A percentile compares a stretch with the other conserved stretches of the same genome.
Evolutionary conservation across 192 early-diverging fungal species (phyloP).

Genomic region (Coemansia sp.): DNA sequence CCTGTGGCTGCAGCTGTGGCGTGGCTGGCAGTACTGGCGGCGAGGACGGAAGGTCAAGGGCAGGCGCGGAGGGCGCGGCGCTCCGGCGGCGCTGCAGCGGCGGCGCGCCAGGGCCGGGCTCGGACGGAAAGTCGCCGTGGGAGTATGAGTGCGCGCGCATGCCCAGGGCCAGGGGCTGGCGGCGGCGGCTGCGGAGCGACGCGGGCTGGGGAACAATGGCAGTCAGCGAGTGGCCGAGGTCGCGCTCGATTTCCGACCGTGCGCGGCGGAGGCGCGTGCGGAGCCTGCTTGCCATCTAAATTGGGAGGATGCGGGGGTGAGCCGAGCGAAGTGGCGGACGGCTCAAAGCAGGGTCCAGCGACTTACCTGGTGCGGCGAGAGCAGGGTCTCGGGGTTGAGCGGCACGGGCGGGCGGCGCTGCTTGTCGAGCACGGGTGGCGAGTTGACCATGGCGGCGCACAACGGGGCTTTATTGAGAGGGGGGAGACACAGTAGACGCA

Average conservation of each 20-base stretch:
- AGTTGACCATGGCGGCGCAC: neutral
- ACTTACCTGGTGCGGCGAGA: slow-evolving; percentile 19
- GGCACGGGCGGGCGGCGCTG: slow-evolving; percentile 4
- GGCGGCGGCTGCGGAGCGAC: slow-evolving; percentile 1
- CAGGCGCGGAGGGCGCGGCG: neutral
- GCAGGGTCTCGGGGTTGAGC: neutral
- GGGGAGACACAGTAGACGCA: neutral
- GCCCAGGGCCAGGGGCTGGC: slow-evolving; percentile 6
- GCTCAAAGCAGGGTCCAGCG: neutral
- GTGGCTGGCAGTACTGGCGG: slow-evolving; percentile 15
- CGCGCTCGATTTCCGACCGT: slow-evolving; percentile 22
- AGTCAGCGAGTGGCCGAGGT: slow-evolving; percentile 34
- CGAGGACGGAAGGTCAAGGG: slow-evolving; percentile 11
- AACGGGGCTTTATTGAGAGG: neutral
- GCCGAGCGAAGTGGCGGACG: neutral
- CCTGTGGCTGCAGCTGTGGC: slow-evolving; percentile 10
- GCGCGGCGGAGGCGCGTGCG: slow-evolving; percentile 35
- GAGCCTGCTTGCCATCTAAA: slow-evolving; percentile 32
- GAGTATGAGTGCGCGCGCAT: slow-evolving; percentile 28
- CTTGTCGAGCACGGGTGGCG: neutral
- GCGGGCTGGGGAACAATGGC: slow-evolving; percentile 7
- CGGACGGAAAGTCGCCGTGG: slow-evolving; percentile 14
- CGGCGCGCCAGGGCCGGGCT: neutral
- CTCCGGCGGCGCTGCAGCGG: slow-evolving; percentile 2
- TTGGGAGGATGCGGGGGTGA: neutral